Evolutionary conservation across 2,329 filamentous ascomycete species (phyloP), one percentile per base, ranked within the genome.

Genomic region (Colletotrichum tropicicola): DNA sequence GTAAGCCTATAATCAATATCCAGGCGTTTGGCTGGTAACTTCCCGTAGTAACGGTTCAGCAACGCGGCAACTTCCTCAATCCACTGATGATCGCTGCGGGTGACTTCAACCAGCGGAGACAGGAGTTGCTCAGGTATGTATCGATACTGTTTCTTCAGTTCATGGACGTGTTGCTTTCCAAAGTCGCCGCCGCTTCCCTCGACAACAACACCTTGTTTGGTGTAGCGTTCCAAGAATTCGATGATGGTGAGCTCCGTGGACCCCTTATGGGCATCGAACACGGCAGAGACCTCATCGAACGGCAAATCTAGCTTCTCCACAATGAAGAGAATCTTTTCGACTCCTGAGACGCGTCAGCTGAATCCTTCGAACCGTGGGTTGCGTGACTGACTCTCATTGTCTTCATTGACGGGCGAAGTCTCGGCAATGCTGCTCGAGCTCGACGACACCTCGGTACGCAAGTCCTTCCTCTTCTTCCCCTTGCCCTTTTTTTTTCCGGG

Each of bases 41-140:
- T 81, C 60, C 77, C 70, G 60, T 82, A 82, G 67, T 84, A 72
- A 37, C 75, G 76, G 69, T 79, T 80, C 7, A 84, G 70, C 27
- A 81, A 71, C 8, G 73, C 67, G 28, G 82, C 77, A 6, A 85
- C 72, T 28, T 83, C 81, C 17, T 79, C 72, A 0, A 76, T 71
- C 63, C 77, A 77, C 19, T 76, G 70, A 12, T 62, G 53, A 9
- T 53, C 59, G 9, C 63, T 48, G 1, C 51, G 37, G 1, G 79
- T 78, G 12, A 81, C 75, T 27, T 82, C 79, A 5, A 83, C 76
- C 15, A 83, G 72, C 2, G 80, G 78, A 2, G 73, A 70, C 63
- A 85, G 72, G 55, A 82, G 82, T n/a, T 78, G 69, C 17, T 72
- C 71, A 1, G 83, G 83, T 0, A 85, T 73, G 66, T 81, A 80